Evolutionary conservation across 768 basidiomycete genomes (phyloP).

Genomic region (Solioccasus polychromus): DNA sequence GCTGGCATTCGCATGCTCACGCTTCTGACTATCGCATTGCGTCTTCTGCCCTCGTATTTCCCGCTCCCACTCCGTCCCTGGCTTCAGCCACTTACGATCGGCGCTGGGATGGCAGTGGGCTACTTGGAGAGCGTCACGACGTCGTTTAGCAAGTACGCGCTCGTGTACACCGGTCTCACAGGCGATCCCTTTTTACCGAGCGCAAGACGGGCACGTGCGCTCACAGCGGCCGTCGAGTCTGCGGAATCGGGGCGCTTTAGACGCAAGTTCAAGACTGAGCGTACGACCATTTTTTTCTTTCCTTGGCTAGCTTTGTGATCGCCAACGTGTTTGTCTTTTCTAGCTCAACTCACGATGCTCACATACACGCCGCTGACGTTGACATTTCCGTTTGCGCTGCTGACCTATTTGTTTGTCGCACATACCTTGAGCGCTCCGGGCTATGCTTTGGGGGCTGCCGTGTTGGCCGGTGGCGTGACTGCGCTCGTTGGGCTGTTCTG

Average conservation of each 20-base stretch:
- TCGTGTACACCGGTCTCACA: slow-evolving; percentile 73
- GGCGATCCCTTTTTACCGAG: slow-evolving; percentile 66
- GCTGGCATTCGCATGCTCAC: slow-evolving; percentile 63
- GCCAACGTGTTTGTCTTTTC: slow-evolving; percentile 5
- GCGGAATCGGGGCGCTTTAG: slow-evolving; percentile 38
- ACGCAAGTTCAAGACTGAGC: slow-evolving; percentile 54
- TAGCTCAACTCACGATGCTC: slow-evolving; percentile 68
- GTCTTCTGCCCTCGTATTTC: slow-evolving; percentile 52
- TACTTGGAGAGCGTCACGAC: slow-evolving; percentile 46
- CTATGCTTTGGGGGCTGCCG: slow-evolving; percentile 69
- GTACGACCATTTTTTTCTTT: slow-evolving; percentile 36
- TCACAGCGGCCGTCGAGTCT: slow-evolving; percentile 55
- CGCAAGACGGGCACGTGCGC: slow-evolving; percentile 53
- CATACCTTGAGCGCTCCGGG: slow-evolving; percentile 69
- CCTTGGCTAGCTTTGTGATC: neutral
- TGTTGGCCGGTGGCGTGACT: slow-evolving; percentile 77
- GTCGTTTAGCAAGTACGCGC: slow-evolving; percentile 59
- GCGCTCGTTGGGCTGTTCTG: slow-evolving; percentile 82
- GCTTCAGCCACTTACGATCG: slow-evolving; percentile 38
- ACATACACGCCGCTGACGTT: slow-evolving; percentile 71
- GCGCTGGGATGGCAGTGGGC: slow-evolving; percentile 37
- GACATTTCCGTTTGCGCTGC: slow-evolving; percentile 77
- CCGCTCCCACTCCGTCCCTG: slow-evolving; percentile 42
- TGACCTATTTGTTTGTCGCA: slow-evolving; percentile 87
- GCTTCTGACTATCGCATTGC: slow-evolving; percentile 47